A percentile compares a stretch with the other conserved stretches of the same genome.
Evolutionary conservation across 2,329 filamentous ascomycete genomes (phyloP).

Genomic region (Arachnomyces sp.): DNA sequence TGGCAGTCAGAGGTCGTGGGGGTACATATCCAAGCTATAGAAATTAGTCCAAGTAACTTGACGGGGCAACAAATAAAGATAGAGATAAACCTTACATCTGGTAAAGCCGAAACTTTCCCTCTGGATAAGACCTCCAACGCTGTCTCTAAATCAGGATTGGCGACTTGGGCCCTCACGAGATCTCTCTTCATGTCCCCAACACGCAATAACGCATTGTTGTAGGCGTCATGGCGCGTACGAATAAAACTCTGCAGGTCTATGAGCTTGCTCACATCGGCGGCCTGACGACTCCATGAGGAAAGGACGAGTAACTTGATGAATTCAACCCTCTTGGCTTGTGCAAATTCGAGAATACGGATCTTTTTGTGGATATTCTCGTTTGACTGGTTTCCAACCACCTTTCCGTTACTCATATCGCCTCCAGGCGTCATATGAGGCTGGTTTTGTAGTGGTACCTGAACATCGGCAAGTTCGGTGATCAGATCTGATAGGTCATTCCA

Average conservation of each 20-base stretch:
- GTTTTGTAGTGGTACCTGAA: conserved; percentile 51
- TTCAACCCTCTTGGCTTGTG: conserved; percentile 70
- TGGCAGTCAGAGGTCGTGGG: conserved; percentile 60
- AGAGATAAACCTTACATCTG: conserved; percentile 54
- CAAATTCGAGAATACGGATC: conserved; percentile 64
- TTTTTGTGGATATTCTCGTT: conserved; percentile 69
- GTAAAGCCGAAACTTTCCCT: conserved; percentile 44
- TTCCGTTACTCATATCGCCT: conserved; percentile 18
- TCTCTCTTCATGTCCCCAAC: conserved; percentile 67
- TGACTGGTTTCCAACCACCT: conserved; percentile 26
- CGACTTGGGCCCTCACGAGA: conserved; percentile 65
- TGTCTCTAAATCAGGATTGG: conserved; percentile 84
- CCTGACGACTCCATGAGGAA: conserved; percentile 78
- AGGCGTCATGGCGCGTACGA: conserved; percentile 54
- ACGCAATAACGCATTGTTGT: conserved; percentile 53
- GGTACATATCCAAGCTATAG: conserved; percentile 66
- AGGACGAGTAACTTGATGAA: conserved; percentile 93
- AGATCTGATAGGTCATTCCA: conserved; percentile 69
- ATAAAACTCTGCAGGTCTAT: conserved; percentile 81
- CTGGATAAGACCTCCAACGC: conserved; percentile 78
- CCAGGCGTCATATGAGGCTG: conserved; percentile 11
- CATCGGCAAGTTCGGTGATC: conserved; percentile 61
- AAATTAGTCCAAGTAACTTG: conserved; percentile 13
- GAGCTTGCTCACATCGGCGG: conserved; percentile 71
- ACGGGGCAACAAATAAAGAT: neutral